Percentiles rank a stretch among this genome's conserved stretches.
Evolutionary conservation across 768 basidiomycete species (phyloP).

Genomic region (Tylopilus subfusipes): DNA sequence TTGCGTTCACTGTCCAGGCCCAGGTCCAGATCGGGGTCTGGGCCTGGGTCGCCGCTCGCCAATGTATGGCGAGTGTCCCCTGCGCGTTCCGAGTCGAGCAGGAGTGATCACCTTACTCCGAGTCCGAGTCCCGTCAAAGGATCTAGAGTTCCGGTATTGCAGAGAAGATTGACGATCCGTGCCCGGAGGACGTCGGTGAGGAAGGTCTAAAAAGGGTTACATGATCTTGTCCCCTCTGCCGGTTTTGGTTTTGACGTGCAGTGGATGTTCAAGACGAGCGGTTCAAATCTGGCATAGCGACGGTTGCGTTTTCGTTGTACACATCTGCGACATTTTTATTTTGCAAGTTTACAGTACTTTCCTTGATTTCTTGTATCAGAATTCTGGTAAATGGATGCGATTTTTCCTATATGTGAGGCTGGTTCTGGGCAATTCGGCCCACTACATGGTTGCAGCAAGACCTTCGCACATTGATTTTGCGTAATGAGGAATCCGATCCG

Average conservation of each 20-base stretch:
- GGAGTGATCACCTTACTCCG: slow-evolving; percentile 11
- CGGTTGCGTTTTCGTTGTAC: too few species aligned
- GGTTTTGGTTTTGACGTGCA: neutral
- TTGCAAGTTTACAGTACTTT: too few species aligned
- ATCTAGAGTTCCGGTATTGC: slow-evolving; percentile 28
- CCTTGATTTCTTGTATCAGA: too few species aligned
- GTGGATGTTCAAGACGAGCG: neutral
- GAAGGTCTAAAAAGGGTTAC: slow-evolving; percentile 7
- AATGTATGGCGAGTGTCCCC: slow-evolving; percentile 18
- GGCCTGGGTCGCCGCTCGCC: slow-evolving; percentile 5
- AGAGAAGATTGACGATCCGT: slow-evolving; percentile 28
- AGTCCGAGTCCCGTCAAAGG: slow-evolving; percentile 24
- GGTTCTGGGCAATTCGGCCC: too few species aligned
- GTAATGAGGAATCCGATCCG: too few species aligned
- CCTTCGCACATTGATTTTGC: too few species aligned
- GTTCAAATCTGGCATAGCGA: too few species aligned
- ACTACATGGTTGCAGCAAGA: too few species aligned
- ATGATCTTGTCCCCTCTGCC: neutral
- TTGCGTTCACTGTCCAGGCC: slow-evolving; percentile 18
- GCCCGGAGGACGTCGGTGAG: slow-evolving; percentile 19
- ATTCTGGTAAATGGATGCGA: too few species aligned
- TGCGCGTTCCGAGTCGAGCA: slow-evolving; percentile 13
- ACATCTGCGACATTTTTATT: too few species aligned
- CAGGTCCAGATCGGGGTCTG: neutral
- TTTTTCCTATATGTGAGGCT: too few species aligned